These are phyloP conservation scores for Globisporangium mamillatum DNA, from an alignment of 352 stramenopile species.

Conservation along the genomic window DNA sequence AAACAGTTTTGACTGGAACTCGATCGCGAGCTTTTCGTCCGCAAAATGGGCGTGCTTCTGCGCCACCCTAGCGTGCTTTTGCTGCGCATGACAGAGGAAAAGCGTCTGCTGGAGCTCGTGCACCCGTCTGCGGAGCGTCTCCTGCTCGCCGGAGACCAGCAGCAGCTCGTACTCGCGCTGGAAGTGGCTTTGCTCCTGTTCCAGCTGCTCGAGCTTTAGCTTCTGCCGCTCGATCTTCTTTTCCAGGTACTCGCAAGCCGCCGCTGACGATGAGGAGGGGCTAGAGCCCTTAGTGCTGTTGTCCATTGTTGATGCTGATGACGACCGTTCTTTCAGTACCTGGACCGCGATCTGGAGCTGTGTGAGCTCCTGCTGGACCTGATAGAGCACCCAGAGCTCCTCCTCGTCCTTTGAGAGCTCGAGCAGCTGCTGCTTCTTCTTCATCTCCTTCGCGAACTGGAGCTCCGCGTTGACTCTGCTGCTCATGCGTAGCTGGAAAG, in stretches of 20 bases:
- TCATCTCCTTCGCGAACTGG: conserved; percentile 32
- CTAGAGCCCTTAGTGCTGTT: conserved; percentile 4
- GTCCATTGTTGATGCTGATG: conserved; percentile 3
- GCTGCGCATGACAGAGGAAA: conserved; percentile 59
- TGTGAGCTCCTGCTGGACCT: conserved; percentile 54
- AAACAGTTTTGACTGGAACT: conserved; percentile 42
- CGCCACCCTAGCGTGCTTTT: conserved; percentile 41
- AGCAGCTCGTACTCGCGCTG: conserved; percentile 41
- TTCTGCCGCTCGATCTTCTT: conserved; percentile 49
- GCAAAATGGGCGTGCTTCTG: conserved; percentile 33
- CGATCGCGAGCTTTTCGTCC: conserved; percentile 27
- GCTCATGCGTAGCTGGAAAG: conserved; percentile 48
- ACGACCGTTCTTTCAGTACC: conserved; percentile 27
- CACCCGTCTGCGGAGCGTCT: conserved; percentile 45
- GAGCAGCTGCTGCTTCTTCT: conserved; percentile 29
- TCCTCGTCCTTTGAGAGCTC: conserved; percentile 55
- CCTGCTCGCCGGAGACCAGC: conserved; percentile 36
- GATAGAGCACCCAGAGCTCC: conserved; percentile 48
- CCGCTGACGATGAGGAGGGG: conserved; percentile 17
- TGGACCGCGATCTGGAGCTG: conserved; percentile 57
- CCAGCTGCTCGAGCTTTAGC: conserved; percentile 35
- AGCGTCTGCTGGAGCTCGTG: conserved; percentile 70
- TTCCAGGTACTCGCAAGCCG: conserved; percentile 41
- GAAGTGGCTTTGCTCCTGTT: conserved; percentile 27
- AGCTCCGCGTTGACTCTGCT: conserved; percentile 19